These are phyloP conservation scores for Platanthera zijinensis DNA, from an alignment of 106 monocot genomes.

Conservation along the genomic window DNA sequence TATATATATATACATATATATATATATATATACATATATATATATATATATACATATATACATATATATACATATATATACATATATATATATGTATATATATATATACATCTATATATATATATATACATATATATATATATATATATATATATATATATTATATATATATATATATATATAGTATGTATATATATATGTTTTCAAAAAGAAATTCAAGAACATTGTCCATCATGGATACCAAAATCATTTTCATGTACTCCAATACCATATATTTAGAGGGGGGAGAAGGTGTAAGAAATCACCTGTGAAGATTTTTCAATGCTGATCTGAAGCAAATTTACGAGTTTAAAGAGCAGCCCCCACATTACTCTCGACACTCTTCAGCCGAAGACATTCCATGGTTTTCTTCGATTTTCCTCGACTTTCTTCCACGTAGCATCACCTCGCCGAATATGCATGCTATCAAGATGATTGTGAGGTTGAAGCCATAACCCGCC, in stretches of 20 bases:
- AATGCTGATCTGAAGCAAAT: background rate
- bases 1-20: no score
- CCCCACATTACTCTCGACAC: background rate
- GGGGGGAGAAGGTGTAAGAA: background rate
- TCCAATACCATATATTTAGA: background rate
- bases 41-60: no score
- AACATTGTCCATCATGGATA: background rate
- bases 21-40: no score
- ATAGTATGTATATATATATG: no score
- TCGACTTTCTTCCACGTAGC: slow-evolving; percentile 23
- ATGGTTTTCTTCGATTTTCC: slow-evolving; percentile 1
- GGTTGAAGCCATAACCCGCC: slow-evolving; percentile 45
- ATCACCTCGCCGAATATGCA: slow-evolving; percentile 24
- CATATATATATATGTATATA: no score
- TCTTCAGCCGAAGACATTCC: background rate
- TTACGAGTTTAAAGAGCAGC: background rate
- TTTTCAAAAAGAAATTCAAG: background rate
- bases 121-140: no score
- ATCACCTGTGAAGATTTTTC: background rate
- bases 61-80: no score
- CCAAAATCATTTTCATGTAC: background rate
- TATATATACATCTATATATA: no score
- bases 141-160: no score
- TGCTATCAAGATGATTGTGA: slow-evolving; percentile 21
- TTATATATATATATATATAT: no score